Evolutionary conservation across 164 flowering plant species (phyloP), one percentile per base, ranked within the genome.

Genomic region (Nymphaea thermarum): DNA sequence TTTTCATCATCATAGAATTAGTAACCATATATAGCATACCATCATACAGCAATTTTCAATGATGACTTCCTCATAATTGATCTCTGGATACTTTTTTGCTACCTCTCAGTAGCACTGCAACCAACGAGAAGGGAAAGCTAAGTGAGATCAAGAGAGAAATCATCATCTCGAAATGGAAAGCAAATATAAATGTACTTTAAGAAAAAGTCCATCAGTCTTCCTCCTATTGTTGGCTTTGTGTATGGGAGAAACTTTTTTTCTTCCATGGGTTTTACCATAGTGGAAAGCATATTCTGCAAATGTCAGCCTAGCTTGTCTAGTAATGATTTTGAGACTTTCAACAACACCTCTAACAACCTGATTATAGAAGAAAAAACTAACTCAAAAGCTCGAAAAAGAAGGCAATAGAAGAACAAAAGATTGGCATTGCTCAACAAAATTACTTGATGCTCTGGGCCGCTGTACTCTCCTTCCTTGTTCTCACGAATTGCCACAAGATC

Each of bases 291-390:
- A 62, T 17, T 62, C 64, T 12, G 64, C 64, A 3, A 62, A 12
- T 17, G 16, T 62, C 12, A 62, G n/a, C 5, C 64, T 62, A 6
- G 64, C 64, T 17, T 62, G 64, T 3, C 64, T 4, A 0, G 64
- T 62, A 4, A 62, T 62, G 2, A 62, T 62, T 4, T 62, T 62
- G 42, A 62, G 64, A 62, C 64, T 62, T 4, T 62, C 64, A 12
- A 62, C 64, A 4, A 62, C 64, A 2, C 64, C 64, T 62, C 64
- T 62, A 4, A 62, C 64, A 17, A 62, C 64, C 64, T 62, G 42
- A 25, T 25, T 25, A 10, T 3, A 61, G 2, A 61, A 61, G 63
- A 61, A n/a, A 61, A n/a, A 61, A 61, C n/a, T 61, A 61, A n/a
- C 8, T n/a, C 4, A n/a, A 47, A 12, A 47, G 12, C 55, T 3